Percentiles rank a stretch among this genome's conserved stretches.
Evolutionary conservation across 345 rosid genomes (phyloP).

Genomic region (Chamaenerion angustifolium): DNA sequence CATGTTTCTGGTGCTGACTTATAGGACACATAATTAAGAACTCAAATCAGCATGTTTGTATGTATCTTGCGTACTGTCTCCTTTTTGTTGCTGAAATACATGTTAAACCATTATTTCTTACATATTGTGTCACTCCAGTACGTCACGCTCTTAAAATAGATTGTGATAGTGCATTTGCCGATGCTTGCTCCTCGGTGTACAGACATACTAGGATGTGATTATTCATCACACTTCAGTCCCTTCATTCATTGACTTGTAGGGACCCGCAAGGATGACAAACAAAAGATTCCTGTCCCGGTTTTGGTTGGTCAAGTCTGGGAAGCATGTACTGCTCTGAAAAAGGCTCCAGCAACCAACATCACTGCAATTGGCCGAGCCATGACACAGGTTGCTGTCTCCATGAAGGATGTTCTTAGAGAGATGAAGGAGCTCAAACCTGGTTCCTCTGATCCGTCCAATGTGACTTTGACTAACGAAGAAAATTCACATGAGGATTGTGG

Average conservation of each 20-base stretch:
- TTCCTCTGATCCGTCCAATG: constrained; percentile 16
- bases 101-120: too few species aligned
- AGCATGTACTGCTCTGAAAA: constrained; percentile 68
- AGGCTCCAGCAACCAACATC: constrained; percentile 63
- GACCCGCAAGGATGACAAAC: constrained; percentile 26
- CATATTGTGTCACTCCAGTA: too few species aligned
- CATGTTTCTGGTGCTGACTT: background rate
- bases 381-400: constrained; percentile 69
- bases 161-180: too few species aligned
- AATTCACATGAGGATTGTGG: constrained; percentile 15
- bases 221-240: background rate
- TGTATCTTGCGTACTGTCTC: too few species aligned
- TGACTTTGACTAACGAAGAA: background rate
- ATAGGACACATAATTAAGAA: background rate
- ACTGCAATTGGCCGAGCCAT: constrained; percentile 71
- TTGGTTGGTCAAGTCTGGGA: constrained; percentile 84
- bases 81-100: too few species aligned
- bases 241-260: constrained; percentile 20
- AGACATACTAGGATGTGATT: background rate
- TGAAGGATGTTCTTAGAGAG: constrained; percentile 92
- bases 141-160: too few species aligned
- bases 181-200: too few species aligned
- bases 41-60: too few species aligned
- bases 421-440: constrained; percentile 85
- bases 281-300: constrained; percentile 33